These are phyloP conservation scores for Amauroascus verrucosus DNA, from an alignment of 2,329 filamentous ascomycete species.

Conservation along the genomic window DNA sequence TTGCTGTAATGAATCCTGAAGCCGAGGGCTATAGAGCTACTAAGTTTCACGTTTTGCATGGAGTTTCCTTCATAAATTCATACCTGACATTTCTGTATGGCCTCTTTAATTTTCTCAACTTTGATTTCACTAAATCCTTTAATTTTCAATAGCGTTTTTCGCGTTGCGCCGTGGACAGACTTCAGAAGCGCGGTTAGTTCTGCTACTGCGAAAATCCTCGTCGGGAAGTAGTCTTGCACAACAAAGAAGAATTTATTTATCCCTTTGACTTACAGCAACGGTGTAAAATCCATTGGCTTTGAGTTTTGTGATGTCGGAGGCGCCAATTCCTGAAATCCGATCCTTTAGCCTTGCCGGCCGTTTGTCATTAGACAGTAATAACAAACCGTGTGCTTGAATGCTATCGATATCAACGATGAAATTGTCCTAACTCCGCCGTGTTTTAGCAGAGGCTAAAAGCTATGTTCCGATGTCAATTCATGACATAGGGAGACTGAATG, in stretches of 20 bases:
- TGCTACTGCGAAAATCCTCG: neutral
- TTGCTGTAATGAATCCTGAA: constrained; percentile 55
- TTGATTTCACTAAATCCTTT: constrained; percentile 62
- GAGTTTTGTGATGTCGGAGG: constrained; percentile 55
- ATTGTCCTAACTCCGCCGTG: constrained; percentile 30
- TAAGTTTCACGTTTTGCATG: neutral
- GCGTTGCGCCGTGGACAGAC: constrained; percentile 52
- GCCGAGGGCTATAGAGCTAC: constrained; percentile 43
- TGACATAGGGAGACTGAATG: neutral
- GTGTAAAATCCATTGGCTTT: constrained; percentile 55
- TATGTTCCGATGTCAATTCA: neutral
- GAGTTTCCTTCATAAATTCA: neutral
- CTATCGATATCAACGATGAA: constrained; percentile 57
- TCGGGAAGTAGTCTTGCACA: neutral
- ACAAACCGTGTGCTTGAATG: constrained; percentile 52
- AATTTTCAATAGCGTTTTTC: constrained; percentile 53
- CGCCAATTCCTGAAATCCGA: constrained; percentile 46
- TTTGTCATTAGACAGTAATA: neutral
- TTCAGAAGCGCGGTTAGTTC: constrained; percentile 22
- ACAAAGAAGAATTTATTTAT: neutral
- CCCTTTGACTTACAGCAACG: constrained; percentile 42
- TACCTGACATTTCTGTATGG: constrained; percentile 51
- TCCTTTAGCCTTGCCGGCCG: neutral
- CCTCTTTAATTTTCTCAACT: constrained; percentile 61
- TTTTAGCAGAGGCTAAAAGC: neutral